Percentiles rank a stretch among this genome's conserved stretches.
These are phyloP conservation scores for Penicillium bialowiezense DNA, from an alignment of 495 filamentous ascomycete genomes.

Conservation along the genomic window DNA sequence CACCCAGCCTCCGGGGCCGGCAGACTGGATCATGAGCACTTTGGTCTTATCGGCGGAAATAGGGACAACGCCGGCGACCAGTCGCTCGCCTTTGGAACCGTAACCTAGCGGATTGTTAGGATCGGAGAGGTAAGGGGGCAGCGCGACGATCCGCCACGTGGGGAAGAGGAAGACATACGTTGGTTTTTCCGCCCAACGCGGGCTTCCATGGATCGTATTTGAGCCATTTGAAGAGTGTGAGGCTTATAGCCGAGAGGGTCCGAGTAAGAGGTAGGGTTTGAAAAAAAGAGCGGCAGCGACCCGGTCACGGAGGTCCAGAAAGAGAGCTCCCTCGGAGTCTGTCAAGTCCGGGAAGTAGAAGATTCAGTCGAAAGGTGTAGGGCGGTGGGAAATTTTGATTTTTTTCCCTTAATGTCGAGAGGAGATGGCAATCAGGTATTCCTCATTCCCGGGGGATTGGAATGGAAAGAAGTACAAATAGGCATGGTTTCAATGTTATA, in stretches of 20 bases:
- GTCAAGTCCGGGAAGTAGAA: constrained; percentile 9
- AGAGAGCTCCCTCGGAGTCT: constrained; percentile 15
- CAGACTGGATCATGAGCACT: constrained; percentile 92
- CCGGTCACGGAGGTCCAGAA: constrained; percentile 4
- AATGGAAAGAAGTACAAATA: constrained; percentile 30
- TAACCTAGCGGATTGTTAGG: constrained; percentile 61
- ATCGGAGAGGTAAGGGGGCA: constrained; percentile 6
- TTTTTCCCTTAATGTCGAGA: constrained; percentile 22
- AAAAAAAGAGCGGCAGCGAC: constrained; percentile 14
- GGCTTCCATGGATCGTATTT: constrained; percentile 71
- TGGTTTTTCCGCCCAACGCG: constrained; percentile 74
- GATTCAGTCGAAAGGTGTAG: constrained; percentile 6
- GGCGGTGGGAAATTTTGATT: constrained; percentile 37
- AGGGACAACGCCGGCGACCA: constrained; percentile 94
- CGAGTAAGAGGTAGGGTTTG: constrained; percentile 12
- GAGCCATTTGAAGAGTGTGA: constrained; percentile 47
- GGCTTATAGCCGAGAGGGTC: background rate
- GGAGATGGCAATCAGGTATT: constrained; percentile 31
- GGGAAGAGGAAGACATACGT: constrained; percentile 56
- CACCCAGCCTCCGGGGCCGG: constrained; percentile 86
- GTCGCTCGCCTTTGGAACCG: constrained; percentile 83
- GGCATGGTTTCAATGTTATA: constrained; percentile 35
- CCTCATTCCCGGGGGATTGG: constrained; percentile 44
- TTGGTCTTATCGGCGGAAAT: constrained; percentile 68
- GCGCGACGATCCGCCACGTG: constrained; percentile 17